Conservation (phyloP, 1,139 yeast genomes). For the Hansenula lynferdii region DNA sequence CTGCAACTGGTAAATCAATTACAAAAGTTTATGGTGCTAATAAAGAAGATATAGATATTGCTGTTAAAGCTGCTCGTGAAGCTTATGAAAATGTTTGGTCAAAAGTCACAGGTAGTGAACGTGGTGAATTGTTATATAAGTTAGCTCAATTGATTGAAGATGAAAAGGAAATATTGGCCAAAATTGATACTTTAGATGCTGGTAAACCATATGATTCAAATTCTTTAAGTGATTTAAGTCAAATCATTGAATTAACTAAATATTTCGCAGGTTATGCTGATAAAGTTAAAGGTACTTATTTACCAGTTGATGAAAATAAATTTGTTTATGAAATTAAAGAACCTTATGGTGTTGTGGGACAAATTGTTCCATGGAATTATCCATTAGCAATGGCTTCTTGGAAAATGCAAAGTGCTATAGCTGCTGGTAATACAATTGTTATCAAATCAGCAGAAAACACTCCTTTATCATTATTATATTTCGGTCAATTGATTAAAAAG, state of each 20-base stretch:
- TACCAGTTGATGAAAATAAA: constrained; percentile 58
- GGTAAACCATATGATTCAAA: constrained; percentile 56
- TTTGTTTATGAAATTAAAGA: constrained; percentile 53
- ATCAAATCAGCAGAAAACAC: constrained; percentile 62
- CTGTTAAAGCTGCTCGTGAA: constrained; percentile 69
- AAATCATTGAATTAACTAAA: constrained; percentile 55
- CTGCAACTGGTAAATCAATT: constrained; percentile 64
- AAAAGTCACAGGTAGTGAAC: constrained; percentile 37
- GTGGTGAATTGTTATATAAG: constrained; percentile 42
- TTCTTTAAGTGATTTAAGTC: constrained; percentile 54
- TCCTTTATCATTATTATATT: constrained; percentile 54
- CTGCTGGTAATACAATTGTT: constrained; percentile 65
- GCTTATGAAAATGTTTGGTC: constrained; percentile 56
- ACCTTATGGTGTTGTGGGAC: constrained; percentile 62
- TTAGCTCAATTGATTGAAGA: constrained; percentile 47
- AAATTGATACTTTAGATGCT: constrained; percentile 58
- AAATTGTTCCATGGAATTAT: constrained; percentile 74
- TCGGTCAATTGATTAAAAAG: constrained; percentile 47
- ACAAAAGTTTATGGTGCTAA: constrained; percentile 65
- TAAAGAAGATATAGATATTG: constrained; percentile 65
- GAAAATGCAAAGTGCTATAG: constrained; percentile 68
- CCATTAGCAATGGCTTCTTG: constrained; percentile 68
- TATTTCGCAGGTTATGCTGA: constrained; percentile 87
- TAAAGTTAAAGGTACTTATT: constrained; percentile 62
- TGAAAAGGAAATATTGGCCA: constrained; percentile 46